Percentiles rank a stretch among this genome's conserved stretches.
Conservation (phyloP, 1,284 basidiomycete genomes). For the Coniophora puteana region DNA sequence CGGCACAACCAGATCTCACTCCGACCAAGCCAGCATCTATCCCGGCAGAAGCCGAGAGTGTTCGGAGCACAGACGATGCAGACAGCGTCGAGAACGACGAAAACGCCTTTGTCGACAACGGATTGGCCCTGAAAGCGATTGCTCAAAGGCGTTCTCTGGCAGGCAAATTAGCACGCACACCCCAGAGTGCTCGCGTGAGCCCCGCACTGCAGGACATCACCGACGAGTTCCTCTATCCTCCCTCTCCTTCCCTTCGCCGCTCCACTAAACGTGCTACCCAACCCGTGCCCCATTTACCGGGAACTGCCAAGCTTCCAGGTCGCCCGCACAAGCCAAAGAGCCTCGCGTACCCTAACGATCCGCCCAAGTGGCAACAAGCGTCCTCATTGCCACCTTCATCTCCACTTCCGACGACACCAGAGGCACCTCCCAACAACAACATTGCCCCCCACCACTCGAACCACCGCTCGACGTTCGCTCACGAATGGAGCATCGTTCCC, state of each 20-base stretch:
- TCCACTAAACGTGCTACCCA: conserved; percentile 16
- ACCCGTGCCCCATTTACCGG: conserved; percentile 5
- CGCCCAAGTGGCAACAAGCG: conserved; percentile 27
- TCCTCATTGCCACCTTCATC: conserved; percentile 31
- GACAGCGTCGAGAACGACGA: conserved; percentile 15
- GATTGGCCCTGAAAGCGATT: conserved; percentile 4
- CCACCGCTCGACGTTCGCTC: conserved; percentile 14
- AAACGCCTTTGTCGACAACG: conserved; percentile 6
- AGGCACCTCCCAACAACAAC: conserved; percentile 10
- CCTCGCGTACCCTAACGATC: conserved; percentile 25
- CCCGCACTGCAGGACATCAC: conserved; percentile 26
- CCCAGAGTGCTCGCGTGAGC: conserved; percentile 13
- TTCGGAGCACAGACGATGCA: conserved; percentile 2
- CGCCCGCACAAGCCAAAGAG: conserved; percentile 31
- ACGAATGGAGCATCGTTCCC: conserved; percentile 15
- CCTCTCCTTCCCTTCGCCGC: conserved; percentile 27
- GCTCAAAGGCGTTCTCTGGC: conserved; percentile 10
- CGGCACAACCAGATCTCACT: no score
- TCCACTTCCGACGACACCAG: conserved; percentile 24
- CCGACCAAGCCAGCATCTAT: no score
- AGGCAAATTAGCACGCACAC: neutral
- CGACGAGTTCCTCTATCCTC: conserved; percentile 31
- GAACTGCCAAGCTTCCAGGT: conserved; percentile 22
- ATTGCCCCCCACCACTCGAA: neutral
- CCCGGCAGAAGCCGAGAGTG: no score